Evolutionary conservation across 306 rosid species (phyloP), one percentile per base, ranked within the genome.

Genomic region (Vicia villosa): DNA sequence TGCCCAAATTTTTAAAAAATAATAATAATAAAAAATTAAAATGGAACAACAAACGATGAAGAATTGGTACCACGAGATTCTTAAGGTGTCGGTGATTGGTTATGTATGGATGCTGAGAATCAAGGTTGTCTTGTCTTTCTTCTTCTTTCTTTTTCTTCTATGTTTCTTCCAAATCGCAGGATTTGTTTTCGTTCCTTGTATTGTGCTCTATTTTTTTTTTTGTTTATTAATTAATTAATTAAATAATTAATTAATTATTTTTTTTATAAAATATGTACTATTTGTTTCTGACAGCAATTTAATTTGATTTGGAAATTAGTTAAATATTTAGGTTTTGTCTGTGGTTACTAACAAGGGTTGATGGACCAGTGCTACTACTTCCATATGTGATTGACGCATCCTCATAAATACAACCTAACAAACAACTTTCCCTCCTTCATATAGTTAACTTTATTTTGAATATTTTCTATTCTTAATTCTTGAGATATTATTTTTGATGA

Each of bases 291-390:
- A 45, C 70, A 65, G 4, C 41, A 43, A 65, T 17, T 52, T 57
- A 26, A 26, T 64, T 60, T 71, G 16, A 0, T 15, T 41, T 14
- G 11, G 37, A n/a, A 63, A 54, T 56, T 79, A 8, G 54, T 38
- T 52, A 60, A 57, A 63, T 43, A 45, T 24, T 52, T 52, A 30
- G 42, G 60, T 40, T 28, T 66, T 57, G 41, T 58, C 41, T 36
- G 43, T 75, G 57, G 52, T 55, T 41, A 60, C 63, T 24, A 46
- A 32, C 61, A 32, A 26, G 68, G 63, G 82, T 74, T 84, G 84
- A 76, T 74, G 88, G 84, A 73, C 81, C 79, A 57, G 56, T 64
- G 74, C 14, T 68, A 9, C 30, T 63, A 26, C 75, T 77, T 77
- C 76, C 88, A 83, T 68, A 54, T 21, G 16, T 1, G 1, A 52